Evolutionary conservation across 352 stramenopile species (phyloP).

Genomic region (Phytophthora idaei): DNA sequence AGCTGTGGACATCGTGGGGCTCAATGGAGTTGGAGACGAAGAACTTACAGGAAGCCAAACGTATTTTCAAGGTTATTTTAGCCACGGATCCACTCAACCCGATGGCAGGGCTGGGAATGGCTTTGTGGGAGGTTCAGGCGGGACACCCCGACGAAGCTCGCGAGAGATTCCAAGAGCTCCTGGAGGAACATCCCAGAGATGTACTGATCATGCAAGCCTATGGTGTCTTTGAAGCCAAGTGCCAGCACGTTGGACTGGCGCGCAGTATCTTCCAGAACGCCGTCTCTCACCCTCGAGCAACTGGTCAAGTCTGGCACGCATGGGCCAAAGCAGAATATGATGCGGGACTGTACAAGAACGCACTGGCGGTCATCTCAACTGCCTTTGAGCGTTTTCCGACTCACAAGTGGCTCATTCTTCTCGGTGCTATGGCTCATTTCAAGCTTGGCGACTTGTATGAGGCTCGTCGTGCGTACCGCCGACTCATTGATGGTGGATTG

Average conservation of each 20-base stretch:
- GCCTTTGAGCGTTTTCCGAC: conserved; percentile 73
- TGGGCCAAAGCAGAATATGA: conserved; percentile 88
- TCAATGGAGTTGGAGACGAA: conserved; percentile 84
- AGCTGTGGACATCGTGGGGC: conserved; percentile 87
- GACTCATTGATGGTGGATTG: conserved; percentile 74
- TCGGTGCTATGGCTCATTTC: conserved; percentile 78
- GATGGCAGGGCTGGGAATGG: conserved; percentile 75
- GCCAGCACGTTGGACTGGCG: conserved; percentile 69
- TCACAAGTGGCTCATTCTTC: conserved; percentile 84
- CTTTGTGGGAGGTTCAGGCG: conserved; percentile 67
- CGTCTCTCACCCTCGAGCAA: conserved; percentile 53
- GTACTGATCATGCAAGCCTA: conserved; percentile 78
- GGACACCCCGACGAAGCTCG: conserved; percentile 61
- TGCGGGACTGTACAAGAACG: conserved; percentile 74
- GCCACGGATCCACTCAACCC: conserved; percentile 73
- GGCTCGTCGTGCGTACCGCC: conserved; percentile 68
- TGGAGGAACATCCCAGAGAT: conserved; percentile 61
- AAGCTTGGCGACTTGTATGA: conserved; percentile 83
- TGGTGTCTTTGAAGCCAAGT: conserved; percentile 77
- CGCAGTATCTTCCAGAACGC: conserved; percentile 67
- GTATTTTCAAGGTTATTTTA: conserved; percentile 84
- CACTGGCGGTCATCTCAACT: conserved; percentile 66
- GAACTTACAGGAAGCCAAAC: conserved; percentile 78
- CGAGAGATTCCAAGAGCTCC: conserved; percentile 62
- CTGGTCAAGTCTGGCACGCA: conserved; percentile 84